Evolutionary conservation across 176 grass and related monocot genomes (phyloP), one percentile per base, ranked within the genome.

Genomic region (Metroxylon sagu): DNA sequence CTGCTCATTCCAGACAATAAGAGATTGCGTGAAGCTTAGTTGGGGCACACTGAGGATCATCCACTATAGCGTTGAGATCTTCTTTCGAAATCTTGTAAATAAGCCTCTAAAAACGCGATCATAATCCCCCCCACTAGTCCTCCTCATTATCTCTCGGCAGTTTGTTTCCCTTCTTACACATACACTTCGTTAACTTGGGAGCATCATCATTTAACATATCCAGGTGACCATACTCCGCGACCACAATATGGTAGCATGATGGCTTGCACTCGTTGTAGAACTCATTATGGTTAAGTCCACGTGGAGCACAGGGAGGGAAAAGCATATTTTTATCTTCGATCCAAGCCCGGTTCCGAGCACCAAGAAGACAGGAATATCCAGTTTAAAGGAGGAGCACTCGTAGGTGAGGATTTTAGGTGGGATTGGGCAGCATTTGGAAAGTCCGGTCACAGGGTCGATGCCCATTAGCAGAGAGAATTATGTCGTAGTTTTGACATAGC

Each of bases 291-390:
- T 68, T 84, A 5, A 89, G 81, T 19, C 50, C 77, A 6, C 25
- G 56, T 1, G 85, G 85, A 17, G 81, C 76, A 39, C 85, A 81
- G 0, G 85, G 26, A 4, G 85, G 85, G 35, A 54, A 67, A 29
- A 88, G 4, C 14, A 54, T 51, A 49, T 76, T 85, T 27, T 43
- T 76, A 48, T 69, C 53, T 84, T 80, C 1, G 80, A 72, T 4
- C 85, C 76, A 14, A 81, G 61, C 50, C 77, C 80, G 1, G 76
- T 84, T 30, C 85, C 81, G 19, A 89, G 21, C 16, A 89, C 81
- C 65, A 84, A 14, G n/a, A n/a, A n/a, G 25, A 73, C 54, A 0
- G 80, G 81, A 52, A 74, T 65, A 8, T 39, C 65, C 0, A 80
- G 7, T 52, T 74, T 21, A 8, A 84, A 77, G 18, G 85, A 89